These are phyloP conservation scores for Ogataea degrootiae DNA, from an alignment of 805 yeast genomes.

Conservation along the genomic window DNA sequence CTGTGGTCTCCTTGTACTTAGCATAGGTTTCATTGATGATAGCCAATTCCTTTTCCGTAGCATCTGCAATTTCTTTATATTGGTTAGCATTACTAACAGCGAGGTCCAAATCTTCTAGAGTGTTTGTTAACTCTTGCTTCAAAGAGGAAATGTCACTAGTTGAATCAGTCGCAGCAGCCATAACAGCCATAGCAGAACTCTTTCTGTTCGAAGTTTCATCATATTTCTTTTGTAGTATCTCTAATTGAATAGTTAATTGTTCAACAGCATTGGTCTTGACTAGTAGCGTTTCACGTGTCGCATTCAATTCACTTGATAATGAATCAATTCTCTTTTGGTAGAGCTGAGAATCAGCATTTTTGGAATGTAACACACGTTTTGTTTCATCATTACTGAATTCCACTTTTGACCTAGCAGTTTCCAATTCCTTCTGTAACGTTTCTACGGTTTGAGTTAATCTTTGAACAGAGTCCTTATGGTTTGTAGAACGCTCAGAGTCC, in stretches of 20 bases:
- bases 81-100: constrained; percentile 58
- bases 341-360: constrained; percentile 51
- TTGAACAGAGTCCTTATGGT: constrained; percentile 44
- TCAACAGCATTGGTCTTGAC: constrained; percentile 38
- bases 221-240: constrained; percentile 30
- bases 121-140: constrained; percentile 30
- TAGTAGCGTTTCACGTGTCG: constrained; percentile 37
- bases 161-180: constrained; percentile 15
- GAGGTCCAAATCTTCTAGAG: constrained; percentile 50
- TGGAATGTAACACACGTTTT: constrained; percentile 44
- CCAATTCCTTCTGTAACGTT: constrained; percentile 43
- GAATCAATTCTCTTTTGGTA: constrained; percentile 58
- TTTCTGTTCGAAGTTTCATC: constrained; percentile 24
- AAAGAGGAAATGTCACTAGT: constrained; percentile 21
- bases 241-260: constrained; percentile 35
- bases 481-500: constrained; percentile 55
- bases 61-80: constrained; percentile 55
- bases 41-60: constrained; percentile 62
- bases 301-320: constrained; percentile 40
- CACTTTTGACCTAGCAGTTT: constrained; percentile 40
- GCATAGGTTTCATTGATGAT: constrained; percentile 53
- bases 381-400: constrained; percentile 48
- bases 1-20: constrained; percentile 32
- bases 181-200: constrained; percentile 25
- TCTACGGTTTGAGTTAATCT: constrained; percentile 47